These are phyloP conservation scores for Hypholoma fasciculare DNA, from an alignment of 768 basidiomycete genomes.

Conservation along the genomic window DNA sequence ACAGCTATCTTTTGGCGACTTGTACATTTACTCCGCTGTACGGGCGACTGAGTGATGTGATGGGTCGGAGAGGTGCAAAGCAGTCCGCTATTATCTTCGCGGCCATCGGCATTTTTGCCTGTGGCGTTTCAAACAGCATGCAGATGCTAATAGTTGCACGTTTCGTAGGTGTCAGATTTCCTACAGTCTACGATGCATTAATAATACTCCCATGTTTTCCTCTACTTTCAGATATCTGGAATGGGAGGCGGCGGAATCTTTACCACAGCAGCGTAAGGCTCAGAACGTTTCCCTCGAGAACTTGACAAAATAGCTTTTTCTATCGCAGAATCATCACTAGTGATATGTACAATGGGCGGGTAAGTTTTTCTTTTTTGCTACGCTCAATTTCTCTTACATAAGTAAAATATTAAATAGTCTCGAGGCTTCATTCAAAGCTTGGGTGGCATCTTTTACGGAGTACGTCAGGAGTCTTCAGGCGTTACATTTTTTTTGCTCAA, in stretches of 20 bases:
- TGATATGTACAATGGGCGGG: slow-evolving; percentile 79
- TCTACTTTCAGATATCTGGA: slow-evolving; percentile 58
- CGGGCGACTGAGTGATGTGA: slow-evolving; percentile 74
- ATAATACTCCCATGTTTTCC: neutral
- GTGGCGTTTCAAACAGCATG: slow-evolving; percentile 71
- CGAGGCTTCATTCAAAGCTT: slow-evolving; percentile 75
- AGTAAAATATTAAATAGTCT: slow-evolving; percentile 35
- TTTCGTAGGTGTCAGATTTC: slow-evolving; percentile 52
- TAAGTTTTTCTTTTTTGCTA: slow-evolving; percentile 29
- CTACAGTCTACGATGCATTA: no score
- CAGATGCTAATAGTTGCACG: slow-evolving; percentile 68
- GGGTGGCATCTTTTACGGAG: slow-evolving; percentile 72
- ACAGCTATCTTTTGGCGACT: slow-evolving; percentile 73
- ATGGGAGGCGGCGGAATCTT: slow-evolving; percentile 79
- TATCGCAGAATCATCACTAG: slow-evolving; percentile 64
- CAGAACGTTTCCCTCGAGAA: neutral
- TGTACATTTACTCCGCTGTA: slow-evolving; percentile 85
- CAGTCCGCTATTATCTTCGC: slow-evolving; percentile 63
- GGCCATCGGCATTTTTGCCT: slow-evolving; percentile 61
- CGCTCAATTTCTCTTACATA: neutral
- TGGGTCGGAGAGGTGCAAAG: slow-evolving; percentile 72
- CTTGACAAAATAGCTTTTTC: neutral
- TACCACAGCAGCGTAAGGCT: slow-evolving; percentile 65
- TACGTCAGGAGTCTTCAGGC: slow-evolving; percentile 32
- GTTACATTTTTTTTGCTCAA: neutral